Base-by-base conservation (phyloP, 176 grass and related monocot species). In the Rhynchospora tenuis region DNA sequence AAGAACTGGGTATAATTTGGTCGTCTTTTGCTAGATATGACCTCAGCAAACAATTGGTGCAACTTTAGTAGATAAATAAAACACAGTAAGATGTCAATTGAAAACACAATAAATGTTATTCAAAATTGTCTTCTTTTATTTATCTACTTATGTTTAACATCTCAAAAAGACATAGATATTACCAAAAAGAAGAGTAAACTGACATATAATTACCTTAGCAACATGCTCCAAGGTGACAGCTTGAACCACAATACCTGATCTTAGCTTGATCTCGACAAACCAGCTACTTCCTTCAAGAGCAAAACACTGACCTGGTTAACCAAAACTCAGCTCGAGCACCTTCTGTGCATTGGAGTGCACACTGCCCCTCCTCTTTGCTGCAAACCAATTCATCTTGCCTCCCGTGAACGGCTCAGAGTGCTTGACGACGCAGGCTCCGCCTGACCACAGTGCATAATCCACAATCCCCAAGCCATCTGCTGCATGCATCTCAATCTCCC, bases 381-480 rank as follows among this genome's bases (percentile, higher is more conserved):
- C 50, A 54, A 87, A 8, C 55, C 81, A 59, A 60, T 44, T 14
- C 23, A 20, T 68, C 70, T 76, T 77, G 84, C 77, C 74, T 56
- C 60, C 19, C 14, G 61, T 62, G 85, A 87, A 95, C 0, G 86
- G 59, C 27, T 93, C 88, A 0, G 96, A 99, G 73, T 95, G 78
- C 47, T 86, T 85, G 54, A 92, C 80, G 72, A 99, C 88, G 45
- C 83, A 88, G 5, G 91, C 96, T 52, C 96, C 96, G 55, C 88
- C 93, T 0, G 96, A 90, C 2, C 65, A 86, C 50, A 99, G 73
- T 2, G 93, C 96, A 15, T 93, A 90, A 83, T 99, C 96, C 26
- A 90, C 96, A 85, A 93, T 91, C 82, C 93, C 93, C 26, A 99
- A 81, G n/a, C 96, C 96, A 91, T 99, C 96, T 0, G 96, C 89